phyloP scores from a whole-genome alignment of 495 filamentous ascomycete species.

The Gamarada debralockiae region DNA sequence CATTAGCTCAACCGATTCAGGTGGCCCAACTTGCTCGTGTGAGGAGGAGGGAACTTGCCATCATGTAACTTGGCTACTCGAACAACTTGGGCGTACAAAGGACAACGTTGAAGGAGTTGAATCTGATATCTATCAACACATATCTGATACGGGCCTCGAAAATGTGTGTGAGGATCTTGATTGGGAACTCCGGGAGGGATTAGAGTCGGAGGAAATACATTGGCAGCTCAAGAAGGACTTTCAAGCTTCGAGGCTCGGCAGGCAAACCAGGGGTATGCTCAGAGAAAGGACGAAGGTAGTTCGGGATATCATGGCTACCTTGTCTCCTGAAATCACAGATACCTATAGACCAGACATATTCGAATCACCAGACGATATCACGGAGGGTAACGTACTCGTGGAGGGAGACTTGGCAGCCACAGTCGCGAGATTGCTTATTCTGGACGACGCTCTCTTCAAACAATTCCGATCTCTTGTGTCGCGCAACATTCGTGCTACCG shows the following conservation, averaged over 20 bases:
- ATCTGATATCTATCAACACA: conserved; percentile 16
- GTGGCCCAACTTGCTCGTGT: conserved; percentile 16
- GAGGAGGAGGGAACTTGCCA: conserved; percentile 13
- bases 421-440: conserved; percentile 15
- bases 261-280: conserved; percentile 9
- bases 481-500: conserved; percentile 15
- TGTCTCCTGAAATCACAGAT: conserved; percentile 10
- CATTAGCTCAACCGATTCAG: conserved; percentile 7
- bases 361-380: conserved; percentile 10
- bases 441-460: conserved; percentile 18
- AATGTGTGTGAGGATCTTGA: conserved; percentile 20
- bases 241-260: not conserved
- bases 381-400: conserved; percentile 1
- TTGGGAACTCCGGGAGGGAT: conserved; percentile 22
- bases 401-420: conserved; percentile 18
- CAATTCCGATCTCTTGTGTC: conserved; percentile 15
- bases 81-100: conserved; percentile 8
- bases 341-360: conserved; percentile 23
- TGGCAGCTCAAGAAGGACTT: conserved; percentile 20
- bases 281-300: conserved; percentile 11
- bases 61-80: conserved; percentile 20
- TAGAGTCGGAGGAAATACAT: conserved; percentile 16
- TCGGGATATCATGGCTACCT: conserved; percentile 25
- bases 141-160: conserved; percentile 13
- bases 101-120: not conserved